Percentiles rank a stretch among this genome's conserved stretches.
Evolutionary conservation across 441 rosid genomes (phyloP).

Genomic region (Rhodomyrtus psidioides): DNA sequence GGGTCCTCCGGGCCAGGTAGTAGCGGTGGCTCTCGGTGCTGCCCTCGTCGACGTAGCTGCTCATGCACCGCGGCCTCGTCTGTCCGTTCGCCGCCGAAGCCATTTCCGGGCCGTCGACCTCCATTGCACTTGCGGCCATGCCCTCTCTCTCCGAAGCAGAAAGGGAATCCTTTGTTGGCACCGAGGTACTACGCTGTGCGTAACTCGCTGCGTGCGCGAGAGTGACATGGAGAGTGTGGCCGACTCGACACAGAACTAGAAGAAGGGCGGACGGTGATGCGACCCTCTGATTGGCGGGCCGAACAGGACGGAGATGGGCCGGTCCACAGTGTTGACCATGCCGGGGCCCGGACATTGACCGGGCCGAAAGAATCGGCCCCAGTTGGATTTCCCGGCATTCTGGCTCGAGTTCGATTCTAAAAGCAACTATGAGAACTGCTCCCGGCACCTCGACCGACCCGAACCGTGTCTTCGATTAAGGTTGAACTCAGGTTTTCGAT

Average conservation of each 20-base stretch:
- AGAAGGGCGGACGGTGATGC: no score
- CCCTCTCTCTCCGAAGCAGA: not conserved
- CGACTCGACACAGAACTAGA: no score
- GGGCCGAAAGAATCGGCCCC: not conserved
- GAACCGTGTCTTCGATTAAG: no score
- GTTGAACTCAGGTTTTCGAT: no score
- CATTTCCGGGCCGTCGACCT: not conserved
- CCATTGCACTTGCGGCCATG: not conserved
- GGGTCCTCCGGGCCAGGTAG: constrained; percentile 60
- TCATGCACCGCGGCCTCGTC: constrained; percentile 30
- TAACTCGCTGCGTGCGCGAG: no score
- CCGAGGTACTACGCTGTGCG: no score
- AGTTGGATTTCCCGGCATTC: not conserved
- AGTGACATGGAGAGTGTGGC: no score
- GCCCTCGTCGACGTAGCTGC: constrained; percentile 46
- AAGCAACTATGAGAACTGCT: no score
- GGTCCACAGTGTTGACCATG: not conserved
- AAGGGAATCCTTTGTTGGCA: no score
- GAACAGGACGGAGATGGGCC: not conserved
- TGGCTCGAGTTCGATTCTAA: no score
- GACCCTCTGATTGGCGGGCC: not conserved
- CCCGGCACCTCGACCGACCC: no score
- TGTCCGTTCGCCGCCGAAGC: constrained; percentile 10
- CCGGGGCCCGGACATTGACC: not conserved
- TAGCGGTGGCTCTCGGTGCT: constrained; percentile 64